Evolutionary conservation across 306 rosid genomes (phyloP).

Genomic region (Coriaria nepalensis): DNA sequence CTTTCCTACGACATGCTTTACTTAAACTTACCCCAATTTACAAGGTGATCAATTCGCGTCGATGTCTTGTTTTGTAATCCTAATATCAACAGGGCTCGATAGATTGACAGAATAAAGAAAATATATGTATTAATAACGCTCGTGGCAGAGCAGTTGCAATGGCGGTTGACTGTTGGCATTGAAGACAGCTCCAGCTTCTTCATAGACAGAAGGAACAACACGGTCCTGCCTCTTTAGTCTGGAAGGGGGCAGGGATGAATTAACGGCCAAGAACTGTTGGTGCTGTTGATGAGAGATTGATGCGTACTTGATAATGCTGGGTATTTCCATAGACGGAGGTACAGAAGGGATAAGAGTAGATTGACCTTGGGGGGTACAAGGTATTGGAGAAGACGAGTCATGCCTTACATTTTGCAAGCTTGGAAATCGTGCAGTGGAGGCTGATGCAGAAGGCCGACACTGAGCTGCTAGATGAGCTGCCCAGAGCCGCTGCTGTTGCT

Average conservation of each 20-base stretch:
- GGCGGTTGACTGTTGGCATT: conserved; percentile 11
- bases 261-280: conserved; percentile 25
- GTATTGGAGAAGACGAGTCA: conserved; percentile 14
- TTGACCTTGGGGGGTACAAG: conserved; percentile 24
- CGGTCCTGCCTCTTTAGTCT: conserved; percentile 26
- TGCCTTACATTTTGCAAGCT: conserved; percentile 42
- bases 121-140: conserved; percentile 11
- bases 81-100: not conserved
- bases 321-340: no score
- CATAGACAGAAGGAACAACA: conserved; percentile 25
- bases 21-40: no score
- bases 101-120: not conserved
- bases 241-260: conserved; percentile 26
- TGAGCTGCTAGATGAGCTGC: conserved; percentile 32
- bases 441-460: conserved; percentile 21
- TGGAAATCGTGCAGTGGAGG: conserved; percentile 23
- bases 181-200: conserved; percentile 24
- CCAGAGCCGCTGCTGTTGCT: conserved; percentile 28
- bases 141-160: conserved; percentile 32
- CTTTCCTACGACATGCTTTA: no score
- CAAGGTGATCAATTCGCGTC: no score
- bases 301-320: conserved; percentile 9
- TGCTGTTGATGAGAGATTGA: conserved; percentile 35
- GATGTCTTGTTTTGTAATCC: not conserved
- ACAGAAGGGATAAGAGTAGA: conserved; percentile 27